These are phyloP conservation scores for Psidium guajava DNA, from an alignment of 345 rosid species.

Conservation along the genomic window DNA sequence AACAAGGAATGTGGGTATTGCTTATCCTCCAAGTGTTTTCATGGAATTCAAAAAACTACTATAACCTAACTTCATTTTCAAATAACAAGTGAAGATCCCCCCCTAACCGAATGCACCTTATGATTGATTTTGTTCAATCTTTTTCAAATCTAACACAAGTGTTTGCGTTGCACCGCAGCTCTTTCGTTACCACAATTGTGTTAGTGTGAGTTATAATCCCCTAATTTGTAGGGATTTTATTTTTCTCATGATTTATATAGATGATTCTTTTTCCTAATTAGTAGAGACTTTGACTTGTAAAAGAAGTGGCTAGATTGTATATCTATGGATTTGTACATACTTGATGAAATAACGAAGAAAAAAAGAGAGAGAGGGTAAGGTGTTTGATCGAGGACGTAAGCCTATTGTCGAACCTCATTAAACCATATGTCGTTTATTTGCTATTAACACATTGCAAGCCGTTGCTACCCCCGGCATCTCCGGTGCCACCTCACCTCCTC, in stretches of 20 bases:
- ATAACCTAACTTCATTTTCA: background rate
- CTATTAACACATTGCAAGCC: background rate
- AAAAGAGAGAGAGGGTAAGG: too few relatives aligned
- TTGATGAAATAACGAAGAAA: too few relatives aligned
- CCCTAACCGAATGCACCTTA: background rate
- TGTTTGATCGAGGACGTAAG: too few relatives aligned
- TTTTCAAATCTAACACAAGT: background rate
- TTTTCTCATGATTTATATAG: too few relatives aligned
- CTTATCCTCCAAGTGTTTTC: background rate
- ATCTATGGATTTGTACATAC: too few relatives aligned
- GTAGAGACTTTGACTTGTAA: too few relatives aligned
- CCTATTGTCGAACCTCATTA: too few relatives aligned
- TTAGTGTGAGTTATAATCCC: too few relatives aligned
- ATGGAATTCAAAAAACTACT: background rate
- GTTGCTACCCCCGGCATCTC: background rate
- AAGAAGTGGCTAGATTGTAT: too few relatives aligned
- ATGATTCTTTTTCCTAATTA: too few relatives aligned
- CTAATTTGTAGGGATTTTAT: too few relatives aligned
- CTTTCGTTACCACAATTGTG: background rate
- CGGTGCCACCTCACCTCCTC: background rate
- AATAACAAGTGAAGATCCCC: background rate
- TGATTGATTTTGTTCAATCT: background rate
- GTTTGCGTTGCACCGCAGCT: background rate
- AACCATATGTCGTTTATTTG: too few relatives aligned
- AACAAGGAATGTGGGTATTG: background rate